phyloP scores from a whole-genome alignment of 1,284 basidiomycete species.

The Phellinidium pouzarii region DNA sequence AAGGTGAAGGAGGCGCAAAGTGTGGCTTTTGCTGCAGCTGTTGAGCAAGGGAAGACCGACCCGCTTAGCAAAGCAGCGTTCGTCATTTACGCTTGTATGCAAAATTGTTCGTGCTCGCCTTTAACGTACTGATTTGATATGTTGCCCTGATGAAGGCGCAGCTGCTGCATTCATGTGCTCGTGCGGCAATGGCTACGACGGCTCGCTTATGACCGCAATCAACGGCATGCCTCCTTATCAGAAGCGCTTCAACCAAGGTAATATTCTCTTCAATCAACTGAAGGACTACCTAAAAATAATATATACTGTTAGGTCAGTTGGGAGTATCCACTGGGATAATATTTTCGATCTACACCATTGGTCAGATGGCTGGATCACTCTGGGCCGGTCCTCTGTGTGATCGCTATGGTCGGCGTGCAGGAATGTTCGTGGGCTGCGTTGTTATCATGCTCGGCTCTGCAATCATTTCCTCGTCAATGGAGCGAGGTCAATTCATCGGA shows the following conservation, averaged over 20 bases:
- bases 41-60: slow-evolving; percentile 16
- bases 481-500: slow-evolving; percentile 23
- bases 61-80: slow-evolving; percentile 16
- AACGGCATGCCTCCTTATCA: slow-evolving; percentile 20
- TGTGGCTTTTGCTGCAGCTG: slow-evolving; percentile 14
- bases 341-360: slow-evolving; percentile 24
- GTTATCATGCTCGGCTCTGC: slow-evolving; percentile 22
- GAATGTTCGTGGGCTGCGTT: slow-evolving; percentile 27
- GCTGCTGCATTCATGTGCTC: slow-evolving; percentile 20
- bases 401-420: slow-evolving; percentile 29
- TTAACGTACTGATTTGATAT: not conserved
- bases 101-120: not conserved
- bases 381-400: slow-evolving; percentile 23
- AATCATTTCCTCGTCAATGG: slow-evolving; percentile 24
- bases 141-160: slow-evolving; percentile 12
- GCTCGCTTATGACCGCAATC: slow-evolving; percentile 21
- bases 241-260: slow-evolving; percentile 15
- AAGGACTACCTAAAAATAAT: not conserved
- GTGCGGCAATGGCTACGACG: slow-evolving; percentile 19
- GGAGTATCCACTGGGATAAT: slow-evolving; percentile 22
- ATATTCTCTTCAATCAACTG: not conserved
- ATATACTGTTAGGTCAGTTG: slow-evolving; percentile 5
- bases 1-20: slow-evolving; percentile 13
- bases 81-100: slow-evolving; percentile 20
- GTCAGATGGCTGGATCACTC: slow-evolving; percentile 25